Percentiles rank a stretch among this genome's conserved stretches.
phyloP scores from a whole-genome alignment of 805 yeast genomes.

The Candida silvatica region DNA sequence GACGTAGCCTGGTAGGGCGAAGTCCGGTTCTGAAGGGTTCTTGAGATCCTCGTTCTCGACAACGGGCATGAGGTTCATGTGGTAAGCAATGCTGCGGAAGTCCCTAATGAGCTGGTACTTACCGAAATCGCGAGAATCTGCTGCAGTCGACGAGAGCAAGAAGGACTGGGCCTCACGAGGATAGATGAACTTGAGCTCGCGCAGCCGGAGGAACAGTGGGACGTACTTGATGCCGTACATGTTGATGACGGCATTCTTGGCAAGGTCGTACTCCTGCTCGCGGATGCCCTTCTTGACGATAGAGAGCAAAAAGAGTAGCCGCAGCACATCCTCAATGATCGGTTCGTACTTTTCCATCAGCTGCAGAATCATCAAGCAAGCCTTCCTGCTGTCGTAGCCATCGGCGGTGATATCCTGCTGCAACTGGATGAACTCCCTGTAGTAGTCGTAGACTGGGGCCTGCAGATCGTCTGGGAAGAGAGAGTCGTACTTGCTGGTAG shows the following conservation, averaged over 20 bases:
- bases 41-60: slow-evolving; percentile 15
- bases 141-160: slow-evolving; percentile 9
- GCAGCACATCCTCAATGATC: slow-evolving; percentile 34
- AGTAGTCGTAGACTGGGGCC: slow-evolving; percentile 17
- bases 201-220: slow-evolving; percentile 37
- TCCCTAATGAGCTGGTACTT: slow-evolving; percentile 24
- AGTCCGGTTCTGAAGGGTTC: slow-evolving; percentile 40
- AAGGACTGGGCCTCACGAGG: slow-evolving; percentile 18
- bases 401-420: slow-evolving; percentile 66
- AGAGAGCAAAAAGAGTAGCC: slow-evolving; percentile 49
- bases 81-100: slow-evolving; percentile 25
- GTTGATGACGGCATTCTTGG: slow-evolving; percentile 49
- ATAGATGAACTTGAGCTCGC: slow-evolving; percentile 39
- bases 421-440: slow-evolving; percentile 43
- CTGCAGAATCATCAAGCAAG: slow-evolving; percentile 32
- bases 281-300: slow-evolving; percentile 61
- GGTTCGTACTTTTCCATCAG: slow-evolving; percentile 40
- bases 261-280: slow-evolving; percentile 47
- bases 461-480: slow-evolving; percentile 11
- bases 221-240: slow-evolving; percentile 56
- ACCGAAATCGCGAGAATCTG: neutral
- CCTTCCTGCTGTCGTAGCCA: slow-evolving; percentile 32
- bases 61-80: slow-evolving; percentile 41
- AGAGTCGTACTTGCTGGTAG: slow-evolving; percentile 23
- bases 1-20: slow-evolving; percentile 73